Evolutionary conservation across 176 grass and related monocot species (phyloP).

Genomic region (Carex pumila): DNA sequence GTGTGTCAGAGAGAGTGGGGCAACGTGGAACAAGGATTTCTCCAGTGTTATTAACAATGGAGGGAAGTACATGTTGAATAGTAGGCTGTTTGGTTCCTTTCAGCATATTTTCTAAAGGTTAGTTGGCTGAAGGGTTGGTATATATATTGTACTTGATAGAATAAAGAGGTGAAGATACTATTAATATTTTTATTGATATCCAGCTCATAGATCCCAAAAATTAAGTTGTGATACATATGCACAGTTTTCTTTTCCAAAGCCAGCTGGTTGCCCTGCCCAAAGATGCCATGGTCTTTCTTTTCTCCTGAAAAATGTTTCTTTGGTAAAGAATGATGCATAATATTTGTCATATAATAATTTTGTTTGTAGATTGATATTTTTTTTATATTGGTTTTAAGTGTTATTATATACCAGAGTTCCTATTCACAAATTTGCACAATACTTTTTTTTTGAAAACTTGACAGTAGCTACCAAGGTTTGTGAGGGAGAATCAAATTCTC

Average conservation of each 20-base stretch:
- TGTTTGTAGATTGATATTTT: neutral
- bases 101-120: constrained; percentile 20
- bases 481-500: no score
- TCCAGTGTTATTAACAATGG: neutral
- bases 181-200: neutral
- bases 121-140: constrained; percentile 12
- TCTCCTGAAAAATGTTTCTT: neutral
- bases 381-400: neutral
- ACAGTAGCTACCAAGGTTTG: no score
- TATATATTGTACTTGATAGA: neutral
- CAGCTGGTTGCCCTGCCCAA: neutral
- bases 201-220: neutral
- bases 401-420: neutral
- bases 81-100: constrained; percentile 6
- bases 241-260: neutral
- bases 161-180: constrained; percentile 16
- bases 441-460: no score
- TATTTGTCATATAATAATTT: neutral
- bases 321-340: neutral
- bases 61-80: neutral
- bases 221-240: neutral
- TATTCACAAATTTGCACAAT: neutral
- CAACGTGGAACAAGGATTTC: neutral
- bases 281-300: neutral
- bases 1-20: neutral